Evolutionary conservation across 139 green algal species (phyloP), one percentile per base, ranked within the genome.

Genomic region (Chlamydomonas schloesseri): DNA sequence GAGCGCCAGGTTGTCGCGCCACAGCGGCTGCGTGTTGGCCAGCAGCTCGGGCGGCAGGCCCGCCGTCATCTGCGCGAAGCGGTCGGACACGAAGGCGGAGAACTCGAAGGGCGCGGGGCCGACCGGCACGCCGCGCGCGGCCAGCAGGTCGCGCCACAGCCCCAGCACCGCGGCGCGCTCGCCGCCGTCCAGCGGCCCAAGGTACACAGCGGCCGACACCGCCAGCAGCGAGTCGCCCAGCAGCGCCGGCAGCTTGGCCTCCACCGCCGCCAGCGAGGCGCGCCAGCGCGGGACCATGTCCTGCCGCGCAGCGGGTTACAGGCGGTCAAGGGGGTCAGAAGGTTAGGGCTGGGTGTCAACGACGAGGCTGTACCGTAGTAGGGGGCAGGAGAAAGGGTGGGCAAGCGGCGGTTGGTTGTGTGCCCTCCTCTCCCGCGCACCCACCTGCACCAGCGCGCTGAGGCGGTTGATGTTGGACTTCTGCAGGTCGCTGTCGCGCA

Each of bases 171-270:
- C 70, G 9, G 21, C 34, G 3, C 88, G 82, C 77, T 91, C 81
- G 21, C 31, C 65, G 69, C 76, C 60, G 70, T 87, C 75, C 82
- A 91, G 69, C 10, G 82, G 58, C 8, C 88, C 88, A 36, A 80
- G 69, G 77, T 91, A 91, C 42, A 83, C 76, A 14, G 81, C 69
- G 0, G 76, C 37, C 2, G 77, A 64, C 37, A 86, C 75, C 26
- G 76, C 82, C 33, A 91, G 88, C 8, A 72, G 83, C 55, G 82
- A 71, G 29, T 91, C 82, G 2, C 88, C 82, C 33, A 91, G 42
- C 75, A 91, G 70, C n/a, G 42, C 62, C 2, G 80, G 82, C 57
- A 91, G 58, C 17, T 42, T 73, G 20, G 64, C 72, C 72, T 87
- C 80, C 34, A 90, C 81, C 14, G 37, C 69, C 29, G 79, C 47